Evolutionary conservation across 805 yeast genomes (phyloP).

Genomic region (Candida dendrica): DNA sequence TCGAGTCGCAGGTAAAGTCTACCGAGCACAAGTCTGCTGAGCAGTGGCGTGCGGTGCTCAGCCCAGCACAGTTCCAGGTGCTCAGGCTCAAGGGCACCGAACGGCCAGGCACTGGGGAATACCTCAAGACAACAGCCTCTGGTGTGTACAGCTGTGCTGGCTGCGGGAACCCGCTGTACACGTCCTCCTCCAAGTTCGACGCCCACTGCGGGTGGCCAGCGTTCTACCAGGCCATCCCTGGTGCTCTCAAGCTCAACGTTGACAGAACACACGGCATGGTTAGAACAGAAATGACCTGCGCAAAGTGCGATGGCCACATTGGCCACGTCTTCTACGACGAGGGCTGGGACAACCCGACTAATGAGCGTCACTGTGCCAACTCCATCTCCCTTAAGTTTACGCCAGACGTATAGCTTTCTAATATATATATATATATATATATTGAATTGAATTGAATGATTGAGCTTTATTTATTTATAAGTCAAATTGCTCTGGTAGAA

Average conservation of each 20-base stretch:
- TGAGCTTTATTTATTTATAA: neutral
- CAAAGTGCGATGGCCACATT: slow-evolving; percentile 85
- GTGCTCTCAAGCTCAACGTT: slow-evolving; percentile 52
- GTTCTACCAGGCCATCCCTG: slow-evolving; percentile 84
- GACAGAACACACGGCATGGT: slow-evolving; percentile 72
- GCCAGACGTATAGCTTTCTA: too few relatives aligned
- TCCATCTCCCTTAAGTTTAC: slow-evolving; percentile 69
- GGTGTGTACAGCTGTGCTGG: slow-evolving; percentile 86
- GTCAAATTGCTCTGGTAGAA: slow-evolving; percentile 36
- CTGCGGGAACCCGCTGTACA: slow-evolving; percentile 74
- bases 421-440: too few relatives aligned
- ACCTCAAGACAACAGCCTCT: slow-evolving; percentile 30
- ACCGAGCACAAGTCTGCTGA: neutral
- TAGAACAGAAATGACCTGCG: slow-evolving; percentile 85
- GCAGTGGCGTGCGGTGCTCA: slow-evolving; percentile 69
- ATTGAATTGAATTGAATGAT: neutral
- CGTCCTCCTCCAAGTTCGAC: slow-evolving; percentile 73
- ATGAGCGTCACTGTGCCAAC: slow-evolving; percentile 93
- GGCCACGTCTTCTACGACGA: slow-evolving; percentile 96
- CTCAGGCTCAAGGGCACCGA: slow-evolving; percentile 57
- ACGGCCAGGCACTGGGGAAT: slow-evolving; percentile 34
- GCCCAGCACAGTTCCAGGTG: slow-evolving; percentile 73
- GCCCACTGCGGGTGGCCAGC: slow-evolving; percentile 99
- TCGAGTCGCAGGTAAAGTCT: too few relatives aligned
- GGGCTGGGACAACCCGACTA: slow-evolving; percentile 77